Evolutionary conservation across 2,329 filamentous ascomycete genomes (phyloP).

Genomic region (Stachybotrys chlorohalonatus): DNA sequence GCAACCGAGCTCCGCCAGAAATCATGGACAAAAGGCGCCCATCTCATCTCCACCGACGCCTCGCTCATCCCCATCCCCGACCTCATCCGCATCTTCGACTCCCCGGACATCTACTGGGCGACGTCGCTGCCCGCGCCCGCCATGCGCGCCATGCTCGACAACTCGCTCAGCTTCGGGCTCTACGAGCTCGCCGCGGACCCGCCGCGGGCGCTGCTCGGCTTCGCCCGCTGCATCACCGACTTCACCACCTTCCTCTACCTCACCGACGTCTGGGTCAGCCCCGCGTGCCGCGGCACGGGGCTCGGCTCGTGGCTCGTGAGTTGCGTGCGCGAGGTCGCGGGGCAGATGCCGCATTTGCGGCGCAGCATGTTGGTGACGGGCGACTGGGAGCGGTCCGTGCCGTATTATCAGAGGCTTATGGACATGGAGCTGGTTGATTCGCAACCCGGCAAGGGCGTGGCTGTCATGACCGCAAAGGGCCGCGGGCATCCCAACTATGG

Average conservation of each 20-base stretch:
- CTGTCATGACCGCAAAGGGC: slow-evolving; percentile 15
- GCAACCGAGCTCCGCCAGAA: background rate
- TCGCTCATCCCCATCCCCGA: slow-evolving; percentile 36
- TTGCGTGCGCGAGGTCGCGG: slow-evolving; percentile 43
- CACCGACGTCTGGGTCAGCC: slow-evolving; percentile 54
- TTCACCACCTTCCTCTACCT: slow-evolving; percentile 51
- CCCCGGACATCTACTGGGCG: slow-evolving; percentile 47
- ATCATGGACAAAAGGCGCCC: slow-evolving; percentile 34
- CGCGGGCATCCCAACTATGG: slow-evolving; percentile 11
- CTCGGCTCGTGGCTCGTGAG: slow-evolving; percentile 52
- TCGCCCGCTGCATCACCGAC: slow-evolving; percentile 50
- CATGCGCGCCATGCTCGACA: slow-evolving; percentile 36
- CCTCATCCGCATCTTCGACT: slow-evolving; percentile 38
- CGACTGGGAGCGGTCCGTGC: slow-evolving; percentile 21
- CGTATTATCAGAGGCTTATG: slow-evolving; percentile 21
- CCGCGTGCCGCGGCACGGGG: slow-evolving; percentile 44
- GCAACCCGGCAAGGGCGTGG: slow-evolving; percentile 11
- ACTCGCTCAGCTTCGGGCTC: slow-evolving; percentile 47
- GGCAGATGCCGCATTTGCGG: slow-evolving; percentile 44
- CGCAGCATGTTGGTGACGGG: slow-evolving; percentile 40
- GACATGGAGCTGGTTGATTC: slow-evolving; percentile 17
- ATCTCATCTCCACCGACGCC: slow-evolving; percentile 45
- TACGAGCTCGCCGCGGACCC: slow-evolving; percentile 22
- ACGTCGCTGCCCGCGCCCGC: slow-evolving; percentile 31
- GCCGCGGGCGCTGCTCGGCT: slow-evolving; percentile 14